Percentiles rank a stretch among this genome's conserved stretches.
These are phyloP conservation scores for Powellomyces hirtus DNA, from an alignment of 192 early-diverging fungal genomes.

Conservation along the genomic window DNA sequence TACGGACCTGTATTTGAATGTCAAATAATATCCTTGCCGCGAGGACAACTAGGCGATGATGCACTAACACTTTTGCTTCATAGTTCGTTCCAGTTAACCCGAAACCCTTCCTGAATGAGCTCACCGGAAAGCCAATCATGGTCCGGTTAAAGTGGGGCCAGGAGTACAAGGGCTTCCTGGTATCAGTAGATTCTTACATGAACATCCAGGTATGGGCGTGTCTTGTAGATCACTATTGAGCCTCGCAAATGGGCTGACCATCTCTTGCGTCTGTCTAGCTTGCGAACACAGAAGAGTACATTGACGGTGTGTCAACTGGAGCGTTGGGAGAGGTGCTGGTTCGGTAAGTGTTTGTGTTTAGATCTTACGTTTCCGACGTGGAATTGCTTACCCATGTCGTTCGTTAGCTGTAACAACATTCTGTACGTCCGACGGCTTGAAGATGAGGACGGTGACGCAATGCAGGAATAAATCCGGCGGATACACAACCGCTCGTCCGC, in stretches of 20 bases:
- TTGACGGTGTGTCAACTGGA: conserved; percentile 86
- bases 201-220: conserved; percentile 78
- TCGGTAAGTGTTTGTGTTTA: conserved; percentile 42
- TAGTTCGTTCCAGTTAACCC: conserved; percentile 95
- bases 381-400: not conserved
- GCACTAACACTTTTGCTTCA: too few relatives aligned
- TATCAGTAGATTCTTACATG: conserved; percentile 96
- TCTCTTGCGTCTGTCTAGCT: conserved; percentile 59
- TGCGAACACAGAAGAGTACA: conserved; percentile 90
- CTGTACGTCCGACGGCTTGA: conserved; percentile 35
- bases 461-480: conserved; percentile 10
- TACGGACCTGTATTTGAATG: too few relatives aligned
- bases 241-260: too few relatives aligned
- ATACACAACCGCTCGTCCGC: too few relatives aligned
- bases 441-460: not conserved
- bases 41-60: too few relatives aligned
- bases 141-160: conserved; percentile 98
- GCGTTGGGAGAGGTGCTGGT: conserved; percentile 91
- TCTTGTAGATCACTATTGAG: too few relatives aligned
- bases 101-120: conserved; percentile 89
- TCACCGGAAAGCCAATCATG: conserved; percentile 89
- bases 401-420: conserved; percentile 50
- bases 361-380: not conserved
- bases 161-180: conserved; percentile 93
- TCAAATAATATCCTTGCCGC: too few relatives aligned